Base-by-base conservation (phyloP, 306 rosid species). In the Acmispon strigosus region DNA sequence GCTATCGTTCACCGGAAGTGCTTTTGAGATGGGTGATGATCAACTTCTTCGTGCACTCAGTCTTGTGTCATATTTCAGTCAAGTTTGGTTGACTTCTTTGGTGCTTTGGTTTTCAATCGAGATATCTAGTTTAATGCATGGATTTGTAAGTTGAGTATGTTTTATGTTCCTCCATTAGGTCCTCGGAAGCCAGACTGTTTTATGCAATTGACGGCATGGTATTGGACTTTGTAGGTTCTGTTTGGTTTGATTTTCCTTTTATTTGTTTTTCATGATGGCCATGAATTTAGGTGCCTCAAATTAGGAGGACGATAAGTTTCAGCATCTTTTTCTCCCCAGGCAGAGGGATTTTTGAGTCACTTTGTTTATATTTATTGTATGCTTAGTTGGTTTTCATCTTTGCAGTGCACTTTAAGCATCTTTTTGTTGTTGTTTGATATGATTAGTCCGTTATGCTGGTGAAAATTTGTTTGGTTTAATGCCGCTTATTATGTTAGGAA, bases 1-100 rank as follows among this genome's bases (percentile, higher is more conserved):
- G 85, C 92, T 7, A 88, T 88, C 10, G 92, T 88, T 66, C 92
- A 88, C 82, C 52, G 90, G 77, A 88, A 88, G 80, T 88, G 92
- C 85, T 88, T 88, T 61, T 71, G 68, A 75, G 45, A 64, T 67
- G 68, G 62, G 50, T 58, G 69, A 27, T 76, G 55, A 77, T 67
- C 63, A 54, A 82, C 69, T 62, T 68, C 82, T 57, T 61, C 64
- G 44, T 18, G 73, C 50, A 19, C 69, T 70, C 59, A 57, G 75
- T 75, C 76, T 54, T 48, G 82, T 76, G 78, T 80, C 80, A 76
- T 78, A 75, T 68, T 65, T 65, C 79, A 65, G 78, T 79, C 73
- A 75, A 81, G 84, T 73, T 81, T 82, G 84, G 86, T 76, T 73
- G 81, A 69, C 83, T 69, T 71, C 53, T 76, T 73, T 76, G 81